A percentile compares a stretch with the other conserved stretches of the same genome.
phyloP scores from a whole-genome alignment of 2,329 filamentous ascomycete genomes.

The Passalora sequoiae region DNA sequence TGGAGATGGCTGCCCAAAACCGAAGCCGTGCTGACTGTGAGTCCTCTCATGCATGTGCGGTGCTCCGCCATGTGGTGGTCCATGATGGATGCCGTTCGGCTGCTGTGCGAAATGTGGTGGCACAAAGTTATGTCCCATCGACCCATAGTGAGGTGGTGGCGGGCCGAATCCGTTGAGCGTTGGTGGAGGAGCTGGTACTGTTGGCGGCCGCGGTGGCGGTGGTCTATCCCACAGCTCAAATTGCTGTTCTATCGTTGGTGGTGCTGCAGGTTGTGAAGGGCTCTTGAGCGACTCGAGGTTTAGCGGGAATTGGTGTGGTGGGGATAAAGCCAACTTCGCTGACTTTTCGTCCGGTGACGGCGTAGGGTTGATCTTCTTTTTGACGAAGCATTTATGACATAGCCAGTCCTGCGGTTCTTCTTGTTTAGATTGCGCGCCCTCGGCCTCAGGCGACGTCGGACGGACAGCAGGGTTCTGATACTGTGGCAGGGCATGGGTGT shows the following conservation, averaged over 20 bases:
- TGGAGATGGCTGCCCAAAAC: background rate
- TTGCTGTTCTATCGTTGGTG: slow-evolving; percentile 22
- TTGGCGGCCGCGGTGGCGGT: slow-evolving; percentile 16
- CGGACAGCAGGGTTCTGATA: slow-evolving; percentile 22
- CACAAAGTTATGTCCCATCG: slow-evolving; percentile 2
- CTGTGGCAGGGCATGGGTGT: slow-evolving; percentile 24
- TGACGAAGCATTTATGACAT: slow-evolving; percentile 49
- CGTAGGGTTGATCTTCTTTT: slow-evolving; percentile 37
- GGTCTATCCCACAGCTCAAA: slow-evolving; percentile 28
- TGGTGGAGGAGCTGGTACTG: slow-evolving; percentile 15
- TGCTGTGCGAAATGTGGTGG: slow-evolving; percentile 3
- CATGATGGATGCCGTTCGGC: slow-evolving; percentile 8
- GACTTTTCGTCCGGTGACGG: slow-evolving; percentile 32
- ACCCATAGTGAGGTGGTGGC: slow-evolving; percentile 8
- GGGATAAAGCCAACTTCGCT: slow-evolving; percentile 26
- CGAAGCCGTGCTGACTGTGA: background rate
- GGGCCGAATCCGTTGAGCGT: slow-evolving; percentile 12
- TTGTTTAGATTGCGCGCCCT: slow-evolving; percentile 5
- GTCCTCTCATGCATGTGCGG: background rate
- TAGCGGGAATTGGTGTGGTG: slow-evolving; percentile 25
- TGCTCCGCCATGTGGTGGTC: slow-evolving; percentile 7
- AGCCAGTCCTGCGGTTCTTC: slow-evolving; percentile 31
- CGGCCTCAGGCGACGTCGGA: slow-evolving; percentile 13
- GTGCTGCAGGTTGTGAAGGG: slow-evolving; percentile 14
- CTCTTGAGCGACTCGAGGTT: slow-evolving; percentile 22